A percentile compares a stretch with the other conserved stretches of the same genome.
phyloP scores from a whole-genome alignment of 1,284 basidiomycete genomes.

The Naganishia sp. region DNA sequence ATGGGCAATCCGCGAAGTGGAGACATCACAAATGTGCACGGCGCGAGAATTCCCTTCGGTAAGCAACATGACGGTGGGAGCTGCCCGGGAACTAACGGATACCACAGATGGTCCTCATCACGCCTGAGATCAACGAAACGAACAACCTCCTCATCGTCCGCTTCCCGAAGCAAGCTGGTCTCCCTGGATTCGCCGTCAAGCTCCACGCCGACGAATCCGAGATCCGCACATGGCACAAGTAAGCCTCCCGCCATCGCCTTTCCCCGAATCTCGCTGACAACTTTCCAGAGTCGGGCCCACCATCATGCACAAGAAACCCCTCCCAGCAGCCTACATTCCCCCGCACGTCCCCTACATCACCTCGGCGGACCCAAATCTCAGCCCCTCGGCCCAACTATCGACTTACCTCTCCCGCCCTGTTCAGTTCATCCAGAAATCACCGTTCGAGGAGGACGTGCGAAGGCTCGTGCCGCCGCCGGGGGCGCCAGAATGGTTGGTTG shows the following conservation, averaged over 20 bases:
- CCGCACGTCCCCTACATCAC: conserved; percentile 1
- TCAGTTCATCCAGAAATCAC: conserved; percentile 24
- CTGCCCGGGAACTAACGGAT: neutral
- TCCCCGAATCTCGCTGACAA: neutral
- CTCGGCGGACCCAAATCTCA: neutral
- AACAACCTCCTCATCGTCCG: conserved; percentile 13
- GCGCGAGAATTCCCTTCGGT: conserved; percentile 28
- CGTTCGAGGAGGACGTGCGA: conserved; percentile 16
- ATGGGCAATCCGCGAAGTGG: conserved; percentile 29
- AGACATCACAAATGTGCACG: conserved; percentile 25
- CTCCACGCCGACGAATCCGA: conserved; percentile 10
- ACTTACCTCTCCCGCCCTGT: conserved; percentile 24
- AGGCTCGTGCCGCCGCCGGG: conserved; percentile 8
- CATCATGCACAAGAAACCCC: conserved; percentile 30
- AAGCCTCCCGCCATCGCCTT: neutral
- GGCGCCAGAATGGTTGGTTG: neutral
- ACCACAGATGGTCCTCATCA: conserved; percentile 29
- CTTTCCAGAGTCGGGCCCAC: conserved; percentile 5
- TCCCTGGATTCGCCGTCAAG: conserved; percentile 30
- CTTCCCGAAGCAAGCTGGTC: conserved; percentile 16
- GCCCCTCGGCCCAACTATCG: conserved; percentile 29
- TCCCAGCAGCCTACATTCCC: conserved; percentile 16
- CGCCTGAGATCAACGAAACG: conserved; percentile 21
- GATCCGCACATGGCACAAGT: conserved; percentile 23
- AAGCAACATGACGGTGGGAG: neutral